Evolutionary conservation across 345 rosid species (phyloP), one percentile per base, ranked within the genome.

Genomic region (Eucalyptus marginata): DNA sequence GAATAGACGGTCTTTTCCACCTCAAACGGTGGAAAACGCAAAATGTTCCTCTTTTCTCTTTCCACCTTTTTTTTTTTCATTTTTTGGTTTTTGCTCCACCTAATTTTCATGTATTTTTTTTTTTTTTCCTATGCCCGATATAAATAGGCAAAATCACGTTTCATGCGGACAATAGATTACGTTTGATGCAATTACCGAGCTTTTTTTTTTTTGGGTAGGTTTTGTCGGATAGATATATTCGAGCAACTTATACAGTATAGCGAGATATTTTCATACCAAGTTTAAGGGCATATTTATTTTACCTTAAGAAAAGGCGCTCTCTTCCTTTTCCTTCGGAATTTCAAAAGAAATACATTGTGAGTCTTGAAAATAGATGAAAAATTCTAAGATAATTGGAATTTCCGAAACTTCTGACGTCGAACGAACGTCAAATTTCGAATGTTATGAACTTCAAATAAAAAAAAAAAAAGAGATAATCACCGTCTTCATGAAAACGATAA

Each of bases 221-320:
- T 49, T 49, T 49, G 51, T 49, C 16, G 0, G 1, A 7, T 25
- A 6, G 3, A 14, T 29, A 27, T 62, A 27, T 13, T 22, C 5
- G 1, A 3, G 27, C 11, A 56, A 20, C 62, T 56, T 4, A 10
- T 8, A 12, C 62, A 24, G 5, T 22, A 56, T 20, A 8, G 29
- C 1, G 17, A 12, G 8, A 27, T 62, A 4, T 62, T 27, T 62
- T 13, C 0, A 0, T 29, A 13, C 1, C n/a, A 29, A 12, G 1
- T 27, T 6, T 6, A 27, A 62, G 68, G 31, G 68, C 29, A 27
- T 59, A 5, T 25, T 59, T 27, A 27, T 59, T 59, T 59, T 59
- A 11, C 4, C 31, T 59, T 25, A 12, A 59, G 31, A 59, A 25
- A n/a, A 59, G 2, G 8, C 0, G 1, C 16, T 59, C 7, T 25